Evolutionary conservation across 768 basidiomycete species (phyloP).

Genomic region (Dentipellis fragilis): DNA sequence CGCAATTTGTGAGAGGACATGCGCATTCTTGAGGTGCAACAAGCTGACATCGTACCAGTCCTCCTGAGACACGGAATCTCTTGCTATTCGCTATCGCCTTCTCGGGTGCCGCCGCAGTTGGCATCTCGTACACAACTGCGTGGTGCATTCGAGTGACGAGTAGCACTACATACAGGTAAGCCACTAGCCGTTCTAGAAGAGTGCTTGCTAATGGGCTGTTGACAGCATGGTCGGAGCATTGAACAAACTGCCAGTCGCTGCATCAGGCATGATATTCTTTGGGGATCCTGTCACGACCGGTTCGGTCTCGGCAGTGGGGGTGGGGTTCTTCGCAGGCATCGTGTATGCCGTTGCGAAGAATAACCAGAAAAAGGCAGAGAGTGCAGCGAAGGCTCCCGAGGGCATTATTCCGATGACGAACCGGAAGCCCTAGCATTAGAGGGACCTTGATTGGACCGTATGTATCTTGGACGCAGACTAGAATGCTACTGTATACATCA

Average conservation of each 20-base stretch:
- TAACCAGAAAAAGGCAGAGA: conserved; percentile 76
- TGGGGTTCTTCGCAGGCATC: conserved; percentile 88
- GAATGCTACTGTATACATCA: not conserved
- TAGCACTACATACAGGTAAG: conserved; percentile 95
- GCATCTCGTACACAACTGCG: conserved; percentile 96
- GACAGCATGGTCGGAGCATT: conserved; percentile 90
- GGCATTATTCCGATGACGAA: conserved; percentile 53
- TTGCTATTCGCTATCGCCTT: conserved; percentile 85
- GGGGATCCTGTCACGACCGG: conserved; percentile 83
- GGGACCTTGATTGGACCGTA: too few species aligned
- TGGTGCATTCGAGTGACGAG: conserved; percentile 96
- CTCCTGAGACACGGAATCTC: conserved; percentile 65
- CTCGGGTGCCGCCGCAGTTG: conserved; percentile 95
- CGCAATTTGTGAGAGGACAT: conserved; percentile 71
- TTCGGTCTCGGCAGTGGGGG: conserved; percentile 76
- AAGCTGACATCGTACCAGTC: conserved; percentile 37
- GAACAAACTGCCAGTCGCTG: conserved; percentile 96
- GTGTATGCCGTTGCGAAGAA: conserved; percentile 93
- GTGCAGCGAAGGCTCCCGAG: conserved; percentile 34
- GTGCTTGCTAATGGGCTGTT: not conserved
- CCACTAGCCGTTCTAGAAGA: not conserved
- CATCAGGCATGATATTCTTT: conserved; percentile 97
- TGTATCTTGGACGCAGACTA: not conserved
- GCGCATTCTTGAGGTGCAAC: not conserved
- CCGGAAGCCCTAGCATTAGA: conserved; percentile 29